phyloP scores from a whole-genome alignment of 768 basidiomycete genomes.

The Russula sp. region DNA sequence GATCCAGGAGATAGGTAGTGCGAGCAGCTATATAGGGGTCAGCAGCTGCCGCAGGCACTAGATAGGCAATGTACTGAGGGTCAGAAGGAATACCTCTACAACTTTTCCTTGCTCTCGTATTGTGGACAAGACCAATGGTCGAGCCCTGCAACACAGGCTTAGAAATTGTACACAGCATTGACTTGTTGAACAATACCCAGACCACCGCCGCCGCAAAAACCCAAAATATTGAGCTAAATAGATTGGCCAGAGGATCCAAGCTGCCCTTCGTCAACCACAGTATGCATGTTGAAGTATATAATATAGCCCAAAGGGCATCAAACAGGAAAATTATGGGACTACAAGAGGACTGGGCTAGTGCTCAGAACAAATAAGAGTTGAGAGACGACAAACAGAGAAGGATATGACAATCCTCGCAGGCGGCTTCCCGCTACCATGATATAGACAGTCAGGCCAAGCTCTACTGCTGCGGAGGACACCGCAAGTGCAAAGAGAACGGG shows the following conservation, averaged over 20 bases:
- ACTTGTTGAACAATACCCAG: slow-evolving; percentile 45
- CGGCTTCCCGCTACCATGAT: slow-evolving; percentile 34
- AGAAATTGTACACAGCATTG: not conserved
- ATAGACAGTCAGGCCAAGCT: slow-evolving; percentile 69
- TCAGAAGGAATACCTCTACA: not conserved
- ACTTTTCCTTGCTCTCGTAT: slow-evolving; percentile 12
- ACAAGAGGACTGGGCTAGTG: slow-evolving; percentile 24
- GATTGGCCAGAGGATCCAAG: slow-evolving; percentile 60
- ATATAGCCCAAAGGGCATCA: slow-evolving; percentile 65
- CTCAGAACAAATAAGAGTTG: slow-evolving; percentile 32
- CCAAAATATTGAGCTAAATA: slow-evolving; percentile 75
- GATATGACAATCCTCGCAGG: not conserved
- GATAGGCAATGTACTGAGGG: not conserved
- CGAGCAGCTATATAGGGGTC: slow-evolving; percentile 42
- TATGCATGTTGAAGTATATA: slow-evolving; percentile 64
- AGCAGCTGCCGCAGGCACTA: not conserved
- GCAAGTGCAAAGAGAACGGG: slow-evolving; percentile 43
- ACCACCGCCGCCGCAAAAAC: slow-evolving; percentile 52
- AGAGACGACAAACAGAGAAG: not conserved
- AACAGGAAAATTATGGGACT: slow-evolving; percentile 56
- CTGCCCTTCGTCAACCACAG: slow-evolving; percentile 63
- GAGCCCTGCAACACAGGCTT: slow-evolving; percentile 40
- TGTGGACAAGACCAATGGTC: slow-evolving; percentile 60
- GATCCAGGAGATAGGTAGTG: slow-evolving; percentile 68
- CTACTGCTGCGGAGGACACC: slow-evolving; percentile 57